Evolutionary conservation across 805 yeast genomes (phyloP).

Genomic region (Metschnikowia arizonensis): DNA sequence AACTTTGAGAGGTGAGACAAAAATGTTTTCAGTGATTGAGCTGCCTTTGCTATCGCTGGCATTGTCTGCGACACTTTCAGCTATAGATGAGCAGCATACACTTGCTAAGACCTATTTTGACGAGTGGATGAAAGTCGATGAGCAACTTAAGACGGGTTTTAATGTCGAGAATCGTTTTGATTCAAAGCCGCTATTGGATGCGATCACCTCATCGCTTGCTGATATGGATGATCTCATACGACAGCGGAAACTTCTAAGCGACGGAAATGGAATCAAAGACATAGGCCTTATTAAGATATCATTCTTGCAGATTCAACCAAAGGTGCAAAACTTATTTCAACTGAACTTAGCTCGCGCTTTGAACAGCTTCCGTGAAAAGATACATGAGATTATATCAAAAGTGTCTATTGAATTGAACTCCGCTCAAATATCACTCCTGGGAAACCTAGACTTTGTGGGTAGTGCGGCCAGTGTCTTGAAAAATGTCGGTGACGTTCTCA

Average conservation of each 20-base stretch:
- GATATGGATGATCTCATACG: background rate
- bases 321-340: conserved; percentile 1
- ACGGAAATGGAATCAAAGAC: background rate
- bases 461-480: background rate
- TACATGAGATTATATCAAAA: conserved; percentile 1
- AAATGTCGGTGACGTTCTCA: conserved; percentile 1
- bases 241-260: background rate
- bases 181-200: background rate
- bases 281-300: conserved; percentile 5
- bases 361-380: conserved; percentile 4
- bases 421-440: conserved; percentile 6
- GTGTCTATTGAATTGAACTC: conserved; percentile 6
- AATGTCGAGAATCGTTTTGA: background rate
- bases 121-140: background rate
- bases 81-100: background rate
- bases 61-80: background rate
- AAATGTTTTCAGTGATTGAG: background rate
- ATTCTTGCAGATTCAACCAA: conserved; percentile 5
- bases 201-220: background rate
- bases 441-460: conserved; percentile 1
- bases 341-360: background rate
- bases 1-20: background rate
- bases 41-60: background rate
- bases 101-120: background rate
- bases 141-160: background rate